A percentile compares a stretch with the other conserved stretches of the same genome.
Conservation (phyloP, 495 filamentous ascomycete genomes). For the Glutinoglossum americanum region DNA sequence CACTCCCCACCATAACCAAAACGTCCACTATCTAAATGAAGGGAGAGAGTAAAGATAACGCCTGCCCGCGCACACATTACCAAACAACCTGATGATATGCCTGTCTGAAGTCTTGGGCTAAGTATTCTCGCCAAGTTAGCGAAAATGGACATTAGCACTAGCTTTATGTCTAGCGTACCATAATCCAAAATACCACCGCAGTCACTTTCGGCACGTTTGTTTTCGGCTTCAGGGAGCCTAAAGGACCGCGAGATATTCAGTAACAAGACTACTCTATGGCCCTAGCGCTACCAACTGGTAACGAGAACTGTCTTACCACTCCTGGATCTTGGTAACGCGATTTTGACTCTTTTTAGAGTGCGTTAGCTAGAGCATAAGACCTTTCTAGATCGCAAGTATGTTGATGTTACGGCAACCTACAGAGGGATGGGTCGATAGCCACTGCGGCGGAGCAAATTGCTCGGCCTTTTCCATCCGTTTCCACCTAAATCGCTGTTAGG, state of each 20-base stretch:
- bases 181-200: constrained; percentile 15
- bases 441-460: constrained; percentile 40
- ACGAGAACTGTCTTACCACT: constrained; percentile 21
- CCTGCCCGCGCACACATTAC: background rate
- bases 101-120: constrained; percentile 3
- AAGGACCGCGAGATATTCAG: constrained; percentile 7
- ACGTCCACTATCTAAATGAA: background rate
- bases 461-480: constrained; percentile 45
- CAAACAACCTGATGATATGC: constrained; percentile 1
- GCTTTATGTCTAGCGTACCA: background rate
- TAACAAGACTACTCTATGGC: background rate
- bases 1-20: background rate
- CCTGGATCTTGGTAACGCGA: constrained; percentile 45
- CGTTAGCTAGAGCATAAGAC: background rate
- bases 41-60: background rate
- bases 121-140: background rate
- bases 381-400: background rate
- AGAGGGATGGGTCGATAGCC: constrained; percentile 72
- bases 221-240: constrained; percentile 33
- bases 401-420: constrained; percentile 21
- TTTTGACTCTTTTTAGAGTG: constrained; percentile 32
- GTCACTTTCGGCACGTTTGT: constrained; percentile 29
- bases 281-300: background rate
- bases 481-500: constrained; percentile 26
- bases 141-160: background rate